These are phyloP conservation scores for Thermomucor indicae-seudaticae DNA, from an alignment of 371 early-diverging fungal species.

Conservation along the genomic window DNA sequence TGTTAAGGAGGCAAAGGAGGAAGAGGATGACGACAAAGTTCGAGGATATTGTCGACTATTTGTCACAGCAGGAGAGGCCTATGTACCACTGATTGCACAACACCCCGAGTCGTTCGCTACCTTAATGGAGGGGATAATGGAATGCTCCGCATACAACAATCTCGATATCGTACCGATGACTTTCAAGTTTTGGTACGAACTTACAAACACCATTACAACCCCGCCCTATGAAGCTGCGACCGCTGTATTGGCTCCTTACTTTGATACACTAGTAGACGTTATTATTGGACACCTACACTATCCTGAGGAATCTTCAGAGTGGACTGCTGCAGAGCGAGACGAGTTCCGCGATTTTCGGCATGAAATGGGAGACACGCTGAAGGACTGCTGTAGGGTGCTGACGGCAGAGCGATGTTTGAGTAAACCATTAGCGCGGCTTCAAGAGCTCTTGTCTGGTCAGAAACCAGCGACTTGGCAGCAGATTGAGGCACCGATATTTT, in stretches of 20 bases:
- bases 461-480: slow-evolving; percentile 76
- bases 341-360: slow-evolving; percentile 95
- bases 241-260: slow-evolving; percentile 63
- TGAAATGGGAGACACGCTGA: slow-evolving; percentile 94
- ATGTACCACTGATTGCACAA: slow-evolving; percentile 62
- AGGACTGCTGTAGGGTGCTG: slow-evolving; percentile 85
- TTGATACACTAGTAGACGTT: slow-evolving; percentile 67
- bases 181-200: slow-evolving; percentile 83
- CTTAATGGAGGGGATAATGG: slow-evolving; percentile 71
- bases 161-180: slow-evolving; percentile 73
- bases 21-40: slow-evolving; percentile 40
- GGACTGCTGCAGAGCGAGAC: slow-evolving; percentile 86
- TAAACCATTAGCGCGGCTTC: slow-evolving; percentile 57
- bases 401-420: slow-evolving; percentile 72
- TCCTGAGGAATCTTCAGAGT: slow-evolving; percentile 63
- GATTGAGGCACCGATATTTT: slow-evolving; percentile 92
- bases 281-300: slow-evolving; percentile 81
- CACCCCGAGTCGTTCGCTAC: slow-evolving; percentile 58
- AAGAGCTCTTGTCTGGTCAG: slow-evolving; percentile 21
- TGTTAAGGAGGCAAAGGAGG: slow-evolving; percentile 43
- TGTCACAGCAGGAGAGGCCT: slow-evolving; percentile 84
- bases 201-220: slow-evolving; percentile 63
- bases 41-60: slow-evolving; percentile 80
- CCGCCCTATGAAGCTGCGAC: slow-evolving; percentile 39
- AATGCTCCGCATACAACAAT: slow-evolving; percentile 62